phyloP scores from a whole-genome alignment of 805 yeast genomes.

The Wickerhamomyces ciferrii region DNA sequence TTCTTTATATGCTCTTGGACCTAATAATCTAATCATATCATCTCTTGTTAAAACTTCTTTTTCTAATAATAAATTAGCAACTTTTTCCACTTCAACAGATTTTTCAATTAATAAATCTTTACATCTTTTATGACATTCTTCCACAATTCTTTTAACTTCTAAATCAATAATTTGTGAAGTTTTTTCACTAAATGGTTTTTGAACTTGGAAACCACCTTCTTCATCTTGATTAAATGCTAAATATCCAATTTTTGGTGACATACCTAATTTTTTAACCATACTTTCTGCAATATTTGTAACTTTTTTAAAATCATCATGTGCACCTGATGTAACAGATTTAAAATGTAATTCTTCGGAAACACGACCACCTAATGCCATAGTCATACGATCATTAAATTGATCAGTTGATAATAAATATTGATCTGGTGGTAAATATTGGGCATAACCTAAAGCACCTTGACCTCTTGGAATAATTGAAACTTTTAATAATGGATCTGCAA shows the following conservation, averaged over 20 bases:
- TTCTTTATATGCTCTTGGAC: slow-evolving; percentile 89
- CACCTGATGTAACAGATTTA: slow-evolving; percentile 91
- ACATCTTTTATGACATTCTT: slow-evolving; percentile 72
- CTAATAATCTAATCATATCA: slow-evolving; percentile 85
- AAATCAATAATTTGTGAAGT: slow-evolving; percentile 77
- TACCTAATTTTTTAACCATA: slow-evolving; percentile 91
- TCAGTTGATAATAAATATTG: slow-evolving; percentile 69
- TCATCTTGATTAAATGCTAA: slow-evolving; percentile 49
- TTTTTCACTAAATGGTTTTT: slow-evolving; percentile 89
- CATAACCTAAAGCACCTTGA: slow-evolving; percentile 95
- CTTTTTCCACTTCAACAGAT: slow-evolving; percentile 69
- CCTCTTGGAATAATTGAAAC: slow-evolving; percentile 97
- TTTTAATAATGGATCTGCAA: slow-evolving; percentile 90
- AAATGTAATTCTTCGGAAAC: slow-evolving; percentile 94
- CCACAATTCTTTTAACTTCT: slow-evolving; percentile 77
- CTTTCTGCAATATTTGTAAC: slow-evolving; percentile 90
- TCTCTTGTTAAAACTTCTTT: slow-evolving; percentile 92
- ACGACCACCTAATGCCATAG: slow-evolving; percentile 96
- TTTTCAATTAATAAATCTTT: slow-evolving; percentile 61
- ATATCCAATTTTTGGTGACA: slow-evolving; percentile 83
- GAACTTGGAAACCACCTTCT: slow-evolving; percentile 57
- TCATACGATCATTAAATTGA: slow-evolving; percentile 85
- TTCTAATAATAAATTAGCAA: slow-evolving; percentile 79
- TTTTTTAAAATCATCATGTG: slow-evolving; percentile 93
- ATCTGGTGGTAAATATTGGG: slow-evolving; percentile 95